Conservation (phyloP, 768 basidiomycete species). For the Russula brevipes region DNA sequence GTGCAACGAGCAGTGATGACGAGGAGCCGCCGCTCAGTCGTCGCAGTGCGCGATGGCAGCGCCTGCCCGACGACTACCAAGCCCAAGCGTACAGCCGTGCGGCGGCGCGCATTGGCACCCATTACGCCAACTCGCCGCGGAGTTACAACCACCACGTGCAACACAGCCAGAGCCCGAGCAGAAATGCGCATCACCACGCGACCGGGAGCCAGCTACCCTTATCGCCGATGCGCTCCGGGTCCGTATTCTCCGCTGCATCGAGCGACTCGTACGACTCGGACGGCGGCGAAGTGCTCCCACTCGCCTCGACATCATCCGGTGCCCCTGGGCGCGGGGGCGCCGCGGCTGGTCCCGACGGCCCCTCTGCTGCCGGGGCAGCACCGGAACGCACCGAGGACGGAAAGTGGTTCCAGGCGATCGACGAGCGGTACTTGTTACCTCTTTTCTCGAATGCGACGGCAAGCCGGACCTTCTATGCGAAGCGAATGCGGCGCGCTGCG, state of each 20-base stretch:
- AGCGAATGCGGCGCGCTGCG: conserved; percentile 51
- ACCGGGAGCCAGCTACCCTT: background rate
- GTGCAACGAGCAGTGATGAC: conserved; percentile 46
- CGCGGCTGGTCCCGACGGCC: conserved; percentile 7
- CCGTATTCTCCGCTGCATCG: conserved; percentile 63
- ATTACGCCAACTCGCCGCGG: conserved; percentile 40
- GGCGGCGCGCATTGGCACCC: conserved; percentile 46
- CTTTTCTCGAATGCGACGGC: conserved; percentile 91
- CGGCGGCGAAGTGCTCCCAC: conserved; percentile 66
- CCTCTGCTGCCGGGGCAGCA: conserved; percentile 15
- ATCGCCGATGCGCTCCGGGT: conserved; percentile 27
- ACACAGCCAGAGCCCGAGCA: background rate
- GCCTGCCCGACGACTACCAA: conserved; percentile 26
- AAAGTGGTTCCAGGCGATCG: conserved; percentile 93
- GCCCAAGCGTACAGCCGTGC: conserved; percentile 32
- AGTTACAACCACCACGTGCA: conserved; percentile 61
- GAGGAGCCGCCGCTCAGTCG: conserved; percentile 33
- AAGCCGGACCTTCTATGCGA: conserved; percentile 79
- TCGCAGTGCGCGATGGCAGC: conserved; percentile 22
- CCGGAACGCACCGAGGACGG: conserved; percentile 53
- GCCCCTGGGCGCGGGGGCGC: background rate
- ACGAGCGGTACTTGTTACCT: conserved; percentile 90
- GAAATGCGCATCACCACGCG: conserved; percentile 4
- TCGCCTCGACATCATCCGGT: conserved; percentile 49
- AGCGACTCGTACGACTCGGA: conserved; percentile 78